These are phyloP conservation scores for Emericellopsis atlantica DNA, from an alignment of 2,329 filamentous ascomycete species.

Conservation along the genomic window DNA sequence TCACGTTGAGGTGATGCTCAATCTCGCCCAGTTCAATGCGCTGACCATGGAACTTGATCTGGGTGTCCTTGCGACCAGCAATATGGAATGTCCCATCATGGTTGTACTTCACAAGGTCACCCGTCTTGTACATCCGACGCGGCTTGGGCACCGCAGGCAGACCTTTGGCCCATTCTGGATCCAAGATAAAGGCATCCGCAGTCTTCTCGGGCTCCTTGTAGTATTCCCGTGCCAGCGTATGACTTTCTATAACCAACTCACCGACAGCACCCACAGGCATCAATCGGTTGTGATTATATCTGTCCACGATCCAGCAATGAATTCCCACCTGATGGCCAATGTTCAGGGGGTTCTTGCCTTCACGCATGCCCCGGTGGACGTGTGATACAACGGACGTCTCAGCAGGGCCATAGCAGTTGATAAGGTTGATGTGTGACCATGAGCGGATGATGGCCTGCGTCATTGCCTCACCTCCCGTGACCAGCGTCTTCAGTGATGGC, in stretches of 20 bases:
- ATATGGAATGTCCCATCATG: conserved; percentile 11
- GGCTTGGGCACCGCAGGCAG: conserved; percentile 3
- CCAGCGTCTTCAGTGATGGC: conserved; percentile 8
- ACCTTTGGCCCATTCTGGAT: conserved; percentile 2
- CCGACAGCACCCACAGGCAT: conserved; percentile 16
- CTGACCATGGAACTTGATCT: conserved; percentile 41
- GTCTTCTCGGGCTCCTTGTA: conserved; percentile 38
- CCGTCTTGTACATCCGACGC: conserved; percentile 28
- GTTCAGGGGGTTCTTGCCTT: conserved; percentile 8
- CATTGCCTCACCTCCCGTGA: conserved; percentile 11
- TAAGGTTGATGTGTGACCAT: conserved; percentile 10
- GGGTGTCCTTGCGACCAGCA: conserved; percentile 43
- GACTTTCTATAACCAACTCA: conserved; percentile 25
- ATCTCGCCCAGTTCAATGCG: conserved; percentile 26
- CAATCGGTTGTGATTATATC: conserved; percentile 11
- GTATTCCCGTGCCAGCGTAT: conserved; percentile 23
- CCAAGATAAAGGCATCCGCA: conserved; percentile 30
- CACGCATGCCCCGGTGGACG: conserved; percentile 5
- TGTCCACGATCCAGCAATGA: conserved; percentile 13
- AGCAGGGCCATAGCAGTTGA: conserved; percentile 10
- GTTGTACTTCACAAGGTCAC: conserved; percentile 29
- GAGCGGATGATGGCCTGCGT: conserved; percentile 8
- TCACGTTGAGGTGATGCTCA: conserved; percentile 3
- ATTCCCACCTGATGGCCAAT: conserved; percentile 1
- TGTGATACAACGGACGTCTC: conserved; percentile 10